Conservation (phyloP, 1,284 basidiomycete genomes). For the Pterula multifida region DNA sequence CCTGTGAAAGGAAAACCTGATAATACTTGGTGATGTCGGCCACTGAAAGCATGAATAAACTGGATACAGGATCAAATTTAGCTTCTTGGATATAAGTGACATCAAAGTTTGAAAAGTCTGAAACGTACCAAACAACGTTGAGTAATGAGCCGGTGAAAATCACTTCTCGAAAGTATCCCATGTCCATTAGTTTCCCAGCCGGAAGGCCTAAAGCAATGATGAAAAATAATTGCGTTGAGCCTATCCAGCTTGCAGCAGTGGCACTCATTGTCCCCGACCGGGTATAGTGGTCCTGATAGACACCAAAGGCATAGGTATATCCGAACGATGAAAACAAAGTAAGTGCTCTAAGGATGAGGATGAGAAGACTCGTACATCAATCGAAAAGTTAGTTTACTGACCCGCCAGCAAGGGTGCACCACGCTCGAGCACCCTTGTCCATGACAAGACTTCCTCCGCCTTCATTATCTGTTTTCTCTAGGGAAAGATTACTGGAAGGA, state of each 20-base stretch:
- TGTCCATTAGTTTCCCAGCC: constrained; percentile 19
- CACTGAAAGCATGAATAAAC: constrained; percentile 14
- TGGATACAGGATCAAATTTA: too few relatives aligned
- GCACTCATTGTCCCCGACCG: constrained; percentile 5
- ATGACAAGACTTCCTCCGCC: neutral
- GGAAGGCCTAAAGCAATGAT: constrained; percentile 14
- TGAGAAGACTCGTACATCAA: too few relatives aligned
- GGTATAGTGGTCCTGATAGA: constrained; percentile 19
- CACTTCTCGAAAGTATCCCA: constrained; percentile 14
- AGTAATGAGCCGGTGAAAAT: constrained; percentile 9
- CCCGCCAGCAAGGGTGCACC: neutral
- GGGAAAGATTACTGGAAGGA: neutral
- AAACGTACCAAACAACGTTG: constrained; percentile 11
- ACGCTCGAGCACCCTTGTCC: neutral
- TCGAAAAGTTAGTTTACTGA: neutral
- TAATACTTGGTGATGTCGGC: constrained; percentile 14
- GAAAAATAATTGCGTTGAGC: constrained; percentile 20
- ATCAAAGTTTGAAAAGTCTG: neutral
- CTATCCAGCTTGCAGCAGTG: constrained; percentile 18
- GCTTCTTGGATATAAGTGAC: neutral
- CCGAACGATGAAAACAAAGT: constrained; percentile 9
- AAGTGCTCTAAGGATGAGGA: neutral
- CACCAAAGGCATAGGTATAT: constrained; percentile 18
- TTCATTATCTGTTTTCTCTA: neutral
- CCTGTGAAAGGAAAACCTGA: constrained; percentile 19